phyloP scores from a whole-genome alignment of 805 yeast species.

The Jamesozyma piceae region DNA sequence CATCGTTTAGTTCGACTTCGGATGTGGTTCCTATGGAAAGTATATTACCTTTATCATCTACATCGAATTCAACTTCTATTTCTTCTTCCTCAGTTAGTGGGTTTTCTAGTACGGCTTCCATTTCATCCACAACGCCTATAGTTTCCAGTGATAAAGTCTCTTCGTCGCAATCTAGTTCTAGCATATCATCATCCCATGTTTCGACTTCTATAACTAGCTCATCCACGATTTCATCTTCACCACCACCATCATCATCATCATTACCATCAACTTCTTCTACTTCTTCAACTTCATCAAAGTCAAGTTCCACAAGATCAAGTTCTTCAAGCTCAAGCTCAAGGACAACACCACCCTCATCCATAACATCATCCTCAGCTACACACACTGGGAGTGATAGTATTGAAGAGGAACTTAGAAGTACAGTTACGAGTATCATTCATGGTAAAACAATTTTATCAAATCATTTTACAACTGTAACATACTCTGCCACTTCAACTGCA shows the following conservation, averaged over 20 bases:
- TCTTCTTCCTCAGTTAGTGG: background rate
- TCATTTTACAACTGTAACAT: slow-evolving; percentile 24
- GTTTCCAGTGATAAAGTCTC: background rate
- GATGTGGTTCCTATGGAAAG: too few species aligned
- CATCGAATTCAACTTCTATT: background rate
- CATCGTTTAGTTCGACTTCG: too few species aligned
- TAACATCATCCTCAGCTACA: slow-evolving; percentile 8
- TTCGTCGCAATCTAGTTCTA: background rate
- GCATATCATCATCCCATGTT: background rate
- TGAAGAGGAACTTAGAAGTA: slow-evolving; percentile 3
- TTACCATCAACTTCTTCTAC: background rate
- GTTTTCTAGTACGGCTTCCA: background rate
- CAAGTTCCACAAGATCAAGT: slow-evolving; percentile 1
- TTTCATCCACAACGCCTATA: background rate
- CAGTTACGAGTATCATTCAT: slow-evolving; percentile 20
- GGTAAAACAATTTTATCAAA: slow-evolving; percentile 28
- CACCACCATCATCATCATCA: background rate
- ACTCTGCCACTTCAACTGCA: slow-evolving; percentile 19
- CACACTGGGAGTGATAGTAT: slow-evolving; percentile 4
- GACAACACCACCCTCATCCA: slow-evolving; percentile 2
- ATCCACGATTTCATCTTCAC: background rate
- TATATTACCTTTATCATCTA: too few species aligned
- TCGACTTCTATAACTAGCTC: background rate
- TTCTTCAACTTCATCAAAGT: slow-evolving; percentile 1
- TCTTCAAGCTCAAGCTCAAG: slow-evolving; percentile 6